Conservation (phyloP, 192 early-diverging fungal species). For the Coemansia sp. region DNA sequence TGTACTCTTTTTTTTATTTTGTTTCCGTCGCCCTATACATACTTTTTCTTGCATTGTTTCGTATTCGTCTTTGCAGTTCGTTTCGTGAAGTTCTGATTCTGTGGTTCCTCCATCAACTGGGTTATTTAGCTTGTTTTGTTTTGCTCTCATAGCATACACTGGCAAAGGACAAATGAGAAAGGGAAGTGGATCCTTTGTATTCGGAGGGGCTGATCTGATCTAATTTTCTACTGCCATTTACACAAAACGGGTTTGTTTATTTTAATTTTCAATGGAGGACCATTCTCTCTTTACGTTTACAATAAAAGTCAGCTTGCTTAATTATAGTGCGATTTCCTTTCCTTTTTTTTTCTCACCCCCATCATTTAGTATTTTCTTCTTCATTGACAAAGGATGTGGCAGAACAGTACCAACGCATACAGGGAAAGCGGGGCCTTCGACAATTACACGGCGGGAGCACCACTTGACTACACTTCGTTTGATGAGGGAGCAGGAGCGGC, state of each 20-base stretch:
- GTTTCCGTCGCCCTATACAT: background rate
- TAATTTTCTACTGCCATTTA: background rate
- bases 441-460: constrained; percentile 8
- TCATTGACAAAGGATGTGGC: constrained; percentile 29
- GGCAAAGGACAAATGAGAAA: background rate
- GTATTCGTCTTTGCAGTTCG: background rate
- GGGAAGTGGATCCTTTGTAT: background rate
- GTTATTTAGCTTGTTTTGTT: too few relatives aligned
- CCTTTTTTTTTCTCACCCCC: background rate
- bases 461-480: constrained; percentile 32
- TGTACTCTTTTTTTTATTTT: background rate
- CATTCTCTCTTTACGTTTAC: too few relatives aligned
- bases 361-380: constrained; percentile 1
- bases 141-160: too few relatives aligned
- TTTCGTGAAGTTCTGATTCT: background rate
- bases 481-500: constrained; percentile 15
- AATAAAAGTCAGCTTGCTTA: background rate
- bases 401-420: constrained; percentile 13
- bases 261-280: too few relatives aligned
- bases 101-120: too few relatives aligned
- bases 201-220: background rate
- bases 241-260: background rate
- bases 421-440: constrained; percentile 1
- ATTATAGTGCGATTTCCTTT: background rate
- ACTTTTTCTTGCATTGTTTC: background rate